A percentile compares a stretch with the other conserved stretches of the same genome.
phyloP scores from a whole-genome alignment of 2,329 filamentous ascomycete species.

The Juglanconis oblonga region DNA sequence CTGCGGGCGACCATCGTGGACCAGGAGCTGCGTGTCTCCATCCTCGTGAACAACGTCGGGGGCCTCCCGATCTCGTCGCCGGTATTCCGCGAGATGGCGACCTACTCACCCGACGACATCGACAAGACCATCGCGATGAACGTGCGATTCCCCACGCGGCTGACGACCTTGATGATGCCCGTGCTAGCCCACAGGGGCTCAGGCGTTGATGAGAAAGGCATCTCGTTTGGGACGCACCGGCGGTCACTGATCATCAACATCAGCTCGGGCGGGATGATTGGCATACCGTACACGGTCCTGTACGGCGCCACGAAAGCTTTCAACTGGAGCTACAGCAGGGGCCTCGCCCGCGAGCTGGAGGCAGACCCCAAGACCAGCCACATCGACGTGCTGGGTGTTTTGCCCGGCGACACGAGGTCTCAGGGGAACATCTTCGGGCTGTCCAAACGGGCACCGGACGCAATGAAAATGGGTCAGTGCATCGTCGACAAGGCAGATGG shows the following conservation, averaged over 20 bases:
- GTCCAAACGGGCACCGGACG: conserved; percentile 17
- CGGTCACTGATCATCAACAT: conserved; percentile 29
- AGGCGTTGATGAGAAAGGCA: conserved; percentile 1
- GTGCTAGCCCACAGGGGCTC: conserved; percentile 19
- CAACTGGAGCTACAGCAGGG: conserved; percentile 26
- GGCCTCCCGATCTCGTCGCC: conserved; percentile 25
- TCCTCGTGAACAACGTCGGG: conserved; percentile 34
- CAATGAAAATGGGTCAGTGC: conserved; percentile 17
- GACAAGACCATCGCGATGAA: conserved; percentile 31
- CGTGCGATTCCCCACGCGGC: conserved; percentile 32
- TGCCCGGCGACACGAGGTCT: conserved; percentile 27
- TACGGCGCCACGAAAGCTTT: conserved; percentile 32
- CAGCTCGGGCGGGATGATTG: conserved; percentile 25
- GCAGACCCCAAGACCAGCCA: conserved; percentile 20
- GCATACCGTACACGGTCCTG: conserved; percentile 28
- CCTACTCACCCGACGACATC: conserved; percentile 27
- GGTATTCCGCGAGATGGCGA: conserved; percentile 26
- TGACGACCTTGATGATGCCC: conserved; percentile 30
- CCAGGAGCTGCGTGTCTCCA: conserved; percentile 24
- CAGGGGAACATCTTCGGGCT: conserved; percentile 23
- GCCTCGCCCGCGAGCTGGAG: conserved; percentile 28
- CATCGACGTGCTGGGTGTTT: conserved; percentile 28
- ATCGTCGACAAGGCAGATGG: conserved; percentile 23
- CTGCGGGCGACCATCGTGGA: conserved; percentile 21
- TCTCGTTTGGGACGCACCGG: conserved; percentile 3